Percentiles rank a stretch among this genome's conserved stretches.
Conservation (phyloP, 352 stramenopile genomes). For the Globisporangium radiosum region DNA sequence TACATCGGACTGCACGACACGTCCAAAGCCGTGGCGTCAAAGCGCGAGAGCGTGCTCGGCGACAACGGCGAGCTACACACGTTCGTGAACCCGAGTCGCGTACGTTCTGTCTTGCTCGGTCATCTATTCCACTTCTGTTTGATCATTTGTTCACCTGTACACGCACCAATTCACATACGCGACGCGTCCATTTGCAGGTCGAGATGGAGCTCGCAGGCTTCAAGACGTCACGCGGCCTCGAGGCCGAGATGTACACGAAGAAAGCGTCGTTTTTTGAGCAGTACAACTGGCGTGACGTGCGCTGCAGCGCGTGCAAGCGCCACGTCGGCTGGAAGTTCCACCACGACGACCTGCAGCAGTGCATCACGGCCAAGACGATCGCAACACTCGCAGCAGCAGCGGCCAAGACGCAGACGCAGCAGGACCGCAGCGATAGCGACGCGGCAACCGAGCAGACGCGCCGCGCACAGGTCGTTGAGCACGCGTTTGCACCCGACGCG, state of each 20-base stretch:
- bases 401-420: slow-evolving; percentile 29
- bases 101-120: slow-evolving; percentile 14
- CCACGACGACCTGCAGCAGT: slow-evolving; percentile 68
- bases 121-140: no score
- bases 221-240: slow-evolving; percentile 43
- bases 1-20: slow-evolving; percentile 66
- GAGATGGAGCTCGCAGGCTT: slow-evolving; percentile 80
- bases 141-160: neutral
- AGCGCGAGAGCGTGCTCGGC: slow-evolving; percentile 42
- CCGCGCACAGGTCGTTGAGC: slow-evolving; percentile 38
- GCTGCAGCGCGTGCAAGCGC: slow-evolving; percentile 65
- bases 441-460: slow-evolving; percentile 24
- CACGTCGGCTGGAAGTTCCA: slow-evolving; percentile 82
- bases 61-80: slow-evolving; percentile 55
- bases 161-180: neutral
- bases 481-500: slow-evolving; percentile 35
- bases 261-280: slow-evolving; percentile 74
- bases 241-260: slow-evolving; percentile 59
- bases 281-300: slow-evolving; percentile 79
- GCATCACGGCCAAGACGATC: slow-evolving; percentile 53
- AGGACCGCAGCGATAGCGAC: slow-evolving; percentile 22
- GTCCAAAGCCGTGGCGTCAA: slow-evolving; percentile 58
- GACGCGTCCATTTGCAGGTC: slow-evolving; percentile 20
- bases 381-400: slow-evolving; percentile 36
- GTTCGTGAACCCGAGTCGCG: slow-evolving; percentile 68